Percentiles rank a stretch among this genome's conserved stretches.
Evolutionary conservation across 441 rosid genomes (phyloP).

Genomic region (Euphorbia celastroides): DNA sequence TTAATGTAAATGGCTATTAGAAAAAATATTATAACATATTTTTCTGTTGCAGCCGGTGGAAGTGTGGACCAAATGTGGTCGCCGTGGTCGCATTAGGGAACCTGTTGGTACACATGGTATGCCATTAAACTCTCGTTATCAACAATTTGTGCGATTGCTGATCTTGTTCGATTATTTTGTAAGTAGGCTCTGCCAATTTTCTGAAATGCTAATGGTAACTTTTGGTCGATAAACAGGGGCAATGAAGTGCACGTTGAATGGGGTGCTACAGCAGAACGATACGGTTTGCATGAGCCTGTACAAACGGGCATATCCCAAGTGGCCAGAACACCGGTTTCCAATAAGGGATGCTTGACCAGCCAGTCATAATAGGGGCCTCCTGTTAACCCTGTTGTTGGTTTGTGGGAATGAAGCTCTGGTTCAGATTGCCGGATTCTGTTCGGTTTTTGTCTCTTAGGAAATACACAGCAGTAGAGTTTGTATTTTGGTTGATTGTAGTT

Average conservation of each 20-base stretch:
- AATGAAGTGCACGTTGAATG: conserved; percentile 81
- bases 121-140: not conserved
- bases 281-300: conserved; percentile 81
- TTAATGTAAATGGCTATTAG: too few species aligned
- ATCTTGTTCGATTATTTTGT: too few species aligned
- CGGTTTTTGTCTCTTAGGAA: conserved; percentile 21
- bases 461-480: conserved; percentile 15
- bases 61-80: conserved; percentile 81
- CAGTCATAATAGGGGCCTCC: conserved; percentile 1
- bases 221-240: conserved; percentile 50
- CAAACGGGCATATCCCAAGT: conserved; percentile 88
- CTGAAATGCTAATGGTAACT: not conserved
- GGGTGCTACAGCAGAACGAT: conserved; percentile 84
- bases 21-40: too few species aligned
- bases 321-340: conserved; percentile 75
- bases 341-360: conserved; percentile 40
- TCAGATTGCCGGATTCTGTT: conserved; percentile 41
- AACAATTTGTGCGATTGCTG: not conserved
- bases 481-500: conserved; percentile 3
- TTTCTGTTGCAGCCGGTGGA: conserved; percentile 71
- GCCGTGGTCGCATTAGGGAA: conserved; percentile 88
- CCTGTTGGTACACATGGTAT: conserved; percentile 93
- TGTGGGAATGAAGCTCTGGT: conserved; percentile 81
- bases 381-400: conserved; percentile 13
- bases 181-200: not conserved